A percentile compares a stretch with the other conserved stretches of the same genome.
Evolutionary conservation across 352 stramenopile species (phyloP).

Genomic region (Globisporangium nagaii): DNA sequence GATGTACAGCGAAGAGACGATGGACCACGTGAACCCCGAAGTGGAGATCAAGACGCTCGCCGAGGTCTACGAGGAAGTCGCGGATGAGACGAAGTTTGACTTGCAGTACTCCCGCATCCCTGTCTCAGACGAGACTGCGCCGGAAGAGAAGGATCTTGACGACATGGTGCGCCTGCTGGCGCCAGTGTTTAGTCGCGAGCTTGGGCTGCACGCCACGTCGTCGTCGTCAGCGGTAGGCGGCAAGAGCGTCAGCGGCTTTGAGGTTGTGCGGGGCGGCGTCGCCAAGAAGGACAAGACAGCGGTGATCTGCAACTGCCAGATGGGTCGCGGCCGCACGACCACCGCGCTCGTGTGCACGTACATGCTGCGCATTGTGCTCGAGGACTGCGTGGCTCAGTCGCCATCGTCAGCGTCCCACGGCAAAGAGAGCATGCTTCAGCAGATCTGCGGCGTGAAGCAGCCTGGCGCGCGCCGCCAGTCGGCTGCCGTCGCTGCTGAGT

Average conservation of each 20-base stretch:
- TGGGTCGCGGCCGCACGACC: constrained; percentile 84
- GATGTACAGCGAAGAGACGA: constrained; percentile 77
- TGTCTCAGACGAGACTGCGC: constrained; percentile 87
- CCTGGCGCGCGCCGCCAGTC: constrained; percentile 40
- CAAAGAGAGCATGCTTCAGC: constrained; percentile 16
- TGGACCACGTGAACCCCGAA: constrained; percentile 73
- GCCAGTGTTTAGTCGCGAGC: constrained; percentile 59
- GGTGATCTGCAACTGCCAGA: constrained; percentile 89
- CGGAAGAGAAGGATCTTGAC: constrained; percentile 87
- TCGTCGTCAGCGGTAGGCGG: too few species aligned
- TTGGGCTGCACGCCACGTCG: constrained; percentile 22
- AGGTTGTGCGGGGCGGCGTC: not conserved
- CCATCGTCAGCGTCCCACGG: constrained; percentile 2
- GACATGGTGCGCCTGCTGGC: constrained; percentile 75
- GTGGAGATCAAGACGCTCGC: constrained; percentile 69
- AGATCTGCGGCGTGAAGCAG: constrained; percentile 9
- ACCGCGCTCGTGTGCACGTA: constrained; percentile 86
- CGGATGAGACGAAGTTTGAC: constrained; percentile 42
- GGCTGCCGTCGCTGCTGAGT: constrained; percentile 45
- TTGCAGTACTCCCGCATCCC: constrained; percentile 79
- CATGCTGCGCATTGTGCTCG: constrained; percentile 75
- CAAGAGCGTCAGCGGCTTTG: not conserved
- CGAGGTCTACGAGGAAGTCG: constrained; percentile 65
- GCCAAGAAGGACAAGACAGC: constrained; percentile 42
- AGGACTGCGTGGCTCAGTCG: constrained; percentile 22